These are phyloP conservation scores for Saturnispora sanitii DNA, from an alignment of 805 yeast species.

Conservation along the genomic window DNA sequence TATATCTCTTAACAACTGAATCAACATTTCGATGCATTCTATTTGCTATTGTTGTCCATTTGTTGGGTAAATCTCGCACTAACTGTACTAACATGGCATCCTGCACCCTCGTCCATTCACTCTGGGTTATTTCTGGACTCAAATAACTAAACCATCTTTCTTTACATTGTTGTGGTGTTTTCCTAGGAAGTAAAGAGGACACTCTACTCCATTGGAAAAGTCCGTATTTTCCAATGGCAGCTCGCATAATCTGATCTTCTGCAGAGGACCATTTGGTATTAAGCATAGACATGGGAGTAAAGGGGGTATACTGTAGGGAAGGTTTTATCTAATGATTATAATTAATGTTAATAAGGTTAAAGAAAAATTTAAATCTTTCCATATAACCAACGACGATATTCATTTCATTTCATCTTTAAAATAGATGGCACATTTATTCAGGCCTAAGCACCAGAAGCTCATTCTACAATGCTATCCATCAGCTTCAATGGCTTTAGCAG, in stretches of 20 bases:
- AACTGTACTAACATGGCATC: slow-evolving; percentile 61
- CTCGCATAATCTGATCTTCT: slow-evolving; percentile 77
- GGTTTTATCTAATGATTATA: neutral
- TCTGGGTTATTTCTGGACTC: slow-evolving; percentile 57
- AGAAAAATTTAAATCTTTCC: neutral
- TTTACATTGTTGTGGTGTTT: slow-evolving; percentile 85
- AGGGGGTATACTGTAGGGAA: neutral
- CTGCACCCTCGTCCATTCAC: slow-evolving; percentile 65
- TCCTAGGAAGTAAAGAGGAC: slow-evolving; percentile 73
- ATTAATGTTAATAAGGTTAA: neutral
- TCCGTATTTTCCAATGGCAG: slow-evolving; percentile 91
- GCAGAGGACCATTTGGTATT: slow-evolving; percentile 58
- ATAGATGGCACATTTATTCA: slow-evolving; percentile 13
- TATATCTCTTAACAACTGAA: slow-evolving; percentile 79
- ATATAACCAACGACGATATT: neutral
- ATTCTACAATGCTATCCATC: slow-evolving; percentile 93
- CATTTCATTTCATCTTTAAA: neutral
- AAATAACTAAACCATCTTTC: slow-evolving; percentile 89
- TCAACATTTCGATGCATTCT: slow-evolving; percentile 77
- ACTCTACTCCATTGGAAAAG: slow-evolving; percentile 91
- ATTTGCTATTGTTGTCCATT: slow-evolving; percentile 89
- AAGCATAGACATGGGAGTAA: neutral
- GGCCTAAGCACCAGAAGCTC: slow-evolving; percentile 80
- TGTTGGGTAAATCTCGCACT: slow-evolving; percentile 73
- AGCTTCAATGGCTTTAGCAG: slow-evolving; percentile 43